These are phyloP conservation scores for Termitomyces sp. DNA, from an alignment of 768 basidiomycete species.

Conservation along the genomic window DNA sequence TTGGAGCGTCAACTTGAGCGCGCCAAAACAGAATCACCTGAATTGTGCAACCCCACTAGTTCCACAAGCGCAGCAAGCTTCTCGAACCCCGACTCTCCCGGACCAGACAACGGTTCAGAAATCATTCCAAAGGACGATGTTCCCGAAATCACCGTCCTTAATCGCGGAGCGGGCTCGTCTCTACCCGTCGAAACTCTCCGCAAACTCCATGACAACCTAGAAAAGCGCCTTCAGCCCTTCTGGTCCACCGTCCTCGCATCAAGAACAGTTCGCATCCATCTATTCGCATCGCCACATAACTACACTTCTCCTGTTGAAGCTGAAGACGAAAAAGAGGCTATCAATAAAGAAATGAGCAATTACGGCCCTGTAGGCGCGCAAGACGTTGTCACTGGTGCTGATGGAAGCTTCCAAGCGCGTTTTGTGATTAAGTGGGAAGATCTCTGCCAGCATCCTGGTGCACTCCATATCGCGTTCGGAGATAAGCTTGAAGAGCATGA, in stretches of 20 bases:
- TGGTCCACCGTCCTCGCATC: conserved; percentile 72
- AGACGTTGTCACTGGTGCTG: conserved; percentile 54
- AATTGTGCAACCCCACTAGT: background rate
- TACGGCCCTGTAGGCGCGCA: conserved; percentile 44
- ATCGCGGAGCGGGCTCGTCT: conserved; percentile 12
- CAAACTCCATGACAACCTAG: conserved; percentile 70
- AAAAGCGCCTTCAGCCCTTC: conserved; percentile 72
- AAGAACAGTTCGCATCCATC: conserved; percentile 55
- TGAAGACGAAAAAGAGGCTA: conserved; percentile 23
- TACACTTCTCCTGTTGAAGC: conserved; percentile 13
- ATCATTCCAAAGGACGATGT: background rate
- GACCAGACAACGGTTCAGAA: background rate
- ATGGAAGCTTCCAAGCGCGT: conserved; percentile 71
- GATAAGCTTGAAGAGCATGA: conserved; percentile 49
- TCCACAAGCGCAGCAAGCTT: conserved; percentile 16
- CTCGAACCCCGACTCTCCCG: conserved; percentile 11
- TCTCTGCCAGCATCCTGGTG: conserved; percentile 57
- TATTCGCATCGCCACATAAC: conserved; percentile 47
- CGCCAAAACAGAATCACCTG: conserved; percentile 23
- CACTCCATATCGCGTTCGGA: conserved; percentile 54
- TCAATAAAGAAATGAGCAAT: conserved; percentile 24
- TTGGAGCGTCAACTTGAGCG: conserved; percentile 51
- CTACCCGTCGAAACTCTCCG: conserved; percentile 33
- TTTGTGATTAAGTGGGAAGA: conserved; percentile 68
- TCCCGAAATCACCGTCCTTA: background rate